Evolutionary conservation across 805 yeast genomes (phyloP), one percentile per base, ranked within the genome.

Genomic region (Lachancea kluyveri): DNA sequence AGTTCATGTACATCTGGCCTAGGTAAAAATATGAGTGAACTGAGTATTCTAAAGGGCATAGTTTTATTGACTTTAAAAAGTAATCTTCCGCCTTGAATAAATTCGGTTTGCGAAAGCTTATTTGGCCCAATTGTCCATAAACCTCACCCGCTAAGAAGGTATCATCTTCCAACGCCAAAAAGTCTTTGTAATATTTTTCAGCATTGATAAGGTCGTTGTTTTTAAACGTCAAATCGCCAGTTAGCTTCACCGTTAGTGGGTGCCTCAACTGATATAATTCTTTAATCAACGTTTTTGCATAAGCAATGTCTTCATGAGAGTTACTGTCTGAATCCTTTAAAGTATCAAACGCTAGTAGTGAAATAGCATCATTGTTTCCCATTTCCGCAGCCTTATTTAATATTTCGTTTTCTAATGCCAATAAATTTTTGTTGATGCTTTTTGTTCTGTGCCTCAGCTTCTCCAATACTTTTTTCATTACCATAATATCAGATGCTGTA

Each of bases 311-410:
- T 3, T 74, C 83, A 8, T 57, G 50, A 0, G 64, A 37, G 14
- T 57, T 54, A 1, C 59, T 57, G 2, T 53, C 50, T 7, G 50
- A 49, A 24, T 59, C 62, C 8, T 62, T 58, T 17, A 83, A 56
- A 2, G 83, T 75, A 29, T 78, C 76, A 42, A 78, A 85, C 3
- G 90, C 75, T 13, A 88, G 54, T 8, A 83, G 62, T 1, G 90
- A 65, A 14, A 87, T 72, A 0, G 96, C 95, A 54, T 86, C 85
- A 41, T 76, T 72, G 46, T 81, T 75, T 1, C 96, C 95, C 47
- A 74, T 47, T 46, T 83, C 94, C 0, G 95, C 95, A 9, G 95
- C 85, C 31, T 69, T 70, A 38, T 86, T 94, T n/a, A 87, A 69
- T 13, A 88, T 54, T 41, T 74, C 77, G 41, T 77, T 73, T 50